Evolutionary conservation across 2,329 filamentous ascomycete genomes (phyloP).

Genomic region (Colletotrichum cereale): DNA sequence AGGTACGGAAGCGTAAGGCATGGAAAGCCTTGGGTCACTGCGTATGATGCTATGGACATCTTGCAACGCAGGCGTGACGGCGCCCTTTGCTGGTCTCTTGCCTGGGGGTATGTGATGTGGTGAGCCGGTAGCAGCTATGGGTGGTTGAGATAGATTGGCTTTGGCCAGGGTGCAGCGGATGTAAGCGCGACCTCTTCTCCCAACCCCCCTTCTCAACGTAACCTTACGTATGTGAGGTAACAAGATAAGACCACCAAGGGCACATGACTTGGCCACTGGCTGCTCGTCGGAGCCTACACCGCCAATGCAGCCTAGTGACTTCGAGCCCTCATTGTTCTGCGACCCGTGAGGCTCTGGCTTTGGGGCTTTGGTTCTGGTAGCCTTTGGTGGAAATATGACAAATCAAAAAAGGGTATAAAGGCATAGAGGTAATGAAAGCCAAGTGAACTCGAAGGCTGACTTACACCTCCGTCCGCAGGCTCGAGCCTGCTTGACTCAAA

Average conservation of each 20-base stretch:
- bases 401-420: not conserved
- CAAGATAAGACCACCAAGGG: not conserved
- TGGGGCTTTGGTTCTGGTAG: not conserved
- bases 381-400: not conserved
- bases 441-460: not conserved
- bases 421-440: not conserved
- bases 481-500: constrained; percentile 9
- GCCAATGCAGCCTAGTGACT: not conserved
- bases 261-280: not conserved
- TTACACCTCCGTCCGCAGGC: constrained; percentile 7
- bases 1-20: not conserved
- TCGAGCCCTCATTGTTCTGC: not conserved
- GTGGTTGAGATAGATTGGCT: not conserved
- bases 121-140: not conserved
- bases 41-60: constrained; percentile 5
- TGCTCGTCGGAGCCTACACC: constrained; percentile 5
- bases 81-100: not conserved
- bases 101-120: not conserved
- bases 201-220: not conserved
- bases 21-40: constrained; percentile 4
- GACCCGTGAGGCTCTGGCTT: not conserved
- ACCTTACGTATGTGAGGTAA: not conserved
- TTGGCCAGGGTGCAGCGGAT: not conserved
- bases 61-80: not conserved
- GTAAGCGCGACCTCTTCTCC: not conserved